These are phyloP conservation scores for Strobilomyces confusus DNA, from an alignment of 768 basidiomycete genomes.

Conservation along the genomic window DNA sequence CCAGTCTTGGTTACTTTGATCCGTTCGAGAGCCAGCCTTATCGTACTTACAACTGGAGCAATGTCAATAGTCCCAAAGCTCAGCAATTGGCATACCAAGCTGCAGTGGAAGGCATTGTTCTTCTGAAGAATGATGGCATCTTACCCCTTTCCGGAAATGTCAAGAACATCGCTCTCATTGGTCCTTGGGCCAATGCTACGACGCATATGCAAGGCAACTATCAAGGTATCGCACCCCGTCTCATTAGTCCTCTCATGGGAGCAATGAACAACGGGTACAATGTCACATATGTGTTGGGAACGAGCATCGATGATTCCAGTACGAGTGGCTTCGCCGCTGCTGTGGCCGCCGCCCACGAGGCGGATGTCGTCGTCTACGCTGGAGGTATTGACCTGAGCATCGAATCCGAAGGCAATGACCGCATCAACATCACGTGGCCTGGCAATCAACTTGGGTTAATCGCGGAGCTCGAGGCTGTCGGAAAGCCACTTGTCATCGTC, in stretches of 20 bases:
- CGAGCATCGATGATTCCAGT: constrained; percentile 36
- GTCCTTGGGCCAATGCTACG: constrained; percentile 57
- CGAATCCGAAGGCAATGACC: neutral
- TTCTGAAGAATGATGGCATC: constrained; percentile 61
- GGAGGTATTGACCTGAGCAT: constrained; percentile 45
- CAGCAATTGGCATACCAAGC: constrained; percentile 48
- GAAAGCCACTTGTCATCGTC: constrained; percentile 22
- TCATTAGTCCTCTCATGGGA: constrained; percentile 50
- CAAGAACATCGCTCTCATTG: constrained; percentile 54
- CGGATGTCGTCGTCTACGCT: constrained; percentile 49
- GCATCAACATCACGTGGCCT: neutral
- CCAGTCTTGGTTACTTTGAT: constrained; percentile 57
- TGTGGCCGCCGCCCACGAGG: constrained; percentile 42
- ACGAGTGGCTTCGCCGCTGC: constrained; percentile 49
- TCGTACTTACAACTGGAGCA: constrained; percentile 45
- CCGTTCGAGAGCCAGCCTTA: constrained; percentile 39
- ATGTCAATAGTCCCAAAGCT: constrained; percentile 45
- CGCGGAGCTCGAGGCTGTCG: neutral
- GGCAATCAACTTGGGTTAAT: neutral
- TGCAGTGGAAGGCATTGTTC: constrained; percentile 51
- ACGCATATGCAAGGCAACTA: constrained; percentile 58
- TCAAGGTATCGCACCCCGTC: constrained; percentile 49
- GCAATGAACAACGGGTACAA: constrained; percentile 45
- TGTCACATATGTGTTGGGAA: constrained; percentile 42
- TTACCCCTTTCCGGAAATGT: constrained; percentile 46